phyloP scores from a whole-genome alignment of 345 rosid genomes.

The Hibiscus tridactylites region DNA sequence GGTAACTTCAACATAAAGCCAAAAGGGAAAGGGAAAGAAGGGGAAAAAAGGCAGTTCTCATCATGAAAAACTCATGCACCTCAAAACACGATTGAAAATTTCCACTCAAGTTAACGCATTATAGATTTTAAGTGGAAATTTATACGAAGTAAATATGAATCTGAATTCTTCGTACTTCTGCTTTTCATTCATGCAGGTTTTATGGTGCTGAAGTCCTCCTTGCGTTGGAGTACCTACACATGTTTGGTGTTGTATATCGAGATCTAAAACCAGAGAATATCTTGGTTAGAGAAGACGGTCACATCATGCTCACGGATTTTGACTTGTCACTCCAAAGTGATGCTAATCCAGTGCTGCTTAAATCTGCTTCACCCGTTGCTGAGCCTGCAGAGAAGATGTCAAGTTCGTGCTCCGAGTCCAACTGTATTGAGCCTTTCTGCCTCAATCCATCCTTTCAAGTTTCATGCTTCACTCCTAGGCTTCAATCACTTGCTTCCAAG shows the following conservation, averaged over 20 bases:
- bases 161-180: not conserved
- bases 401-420: slow-evolving; percentile 58
- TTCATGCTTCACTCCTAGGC: slow-evolving; percentile 70
- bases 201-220: slow-evolving; percentile 74
- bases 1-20: not conserved
- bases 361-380: slow-evolving; percentile 34
- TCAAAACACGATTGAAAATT: not conserved
- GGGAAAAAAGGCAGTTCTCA: not conserved
- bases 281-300: slow-evolving; percentile 77
- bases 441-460: slow-evolving; percentile 73
- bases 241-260: slow-evolving; percentile 81
- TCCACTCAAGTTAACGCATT: not conserved
- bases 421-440: slow-evolving; percentile 77
- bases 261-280: slow-evolving; percentile 78
- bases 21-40: not conserved
- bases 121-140: not conserved
- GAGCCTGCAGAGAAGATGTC: slow-evolving; percentile 43
- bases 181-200: slow-evolving; percentile 36
- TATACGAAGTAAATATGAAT: not conserved
- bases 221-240: slow-evolving; percentile 70
- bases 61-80: not conserved
- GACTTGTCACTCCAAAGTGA: slow-evolving; percentile 65
- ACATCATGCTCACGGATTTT: slow-evolving; percentile 79
- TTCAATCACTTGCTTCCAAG: slow-evolving; percentile 49
- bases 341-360: slow-evolving; percentile 39